Evolutionary conservation across 73 alveolate species (phyloP), one percentile per base, ranked within the genome.

Genomic region (Paramecium pentaurelia): DNA sequence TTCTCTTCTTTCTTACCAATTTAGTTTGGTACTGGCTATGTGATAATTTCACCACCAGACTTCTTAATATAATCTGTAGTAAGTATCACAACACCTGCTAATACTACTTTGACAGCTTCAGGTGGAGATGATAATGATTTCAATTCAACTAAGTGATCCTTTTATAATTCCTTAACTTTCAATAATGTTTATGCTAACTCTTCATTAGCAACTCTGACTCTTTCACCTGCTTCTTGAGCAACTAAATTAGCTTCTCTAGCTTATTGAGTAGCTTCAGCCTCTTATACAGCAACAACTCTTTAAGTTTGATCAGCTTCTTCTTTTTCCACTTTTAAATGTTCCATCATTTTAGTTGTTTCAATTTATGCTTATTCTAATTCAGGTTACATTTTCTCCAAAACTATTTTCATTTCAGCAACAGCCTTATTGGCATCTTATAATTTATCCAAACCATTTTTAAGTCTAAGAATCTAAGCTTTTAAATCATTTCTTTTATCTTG

Each of bases 251-350:
- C 99, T 91, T 98, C 99, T 73, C 95, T 98, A 89, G 99, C 99
- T 96, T 92, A 98, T 88, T 93, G 94, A 93, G 97, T 96, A 30
- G 99, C 99, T 92, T 95, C 98, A 20, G 99, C 99, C 95, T 96
- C 97, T 87, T 96, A 96, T 71, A 75, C 95, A 14, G 97, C 91
- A 58, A 96, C 98, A 16, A 96, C 51, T 44, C 59, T 90, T 93
- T 96, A 60, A 11, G 95, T 96, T 86, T 95, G 86, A 75, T 95
- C 97, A 45, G 98, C 98, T 34, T 98, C 98, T 16, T 93, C 94
- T 86, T 96, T 94, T 64, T 98, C 97, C 40, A 94, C 94, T 80
- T 96, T 96, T 28, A 98, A 77, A 45, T 93, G 95, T 83, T 96
- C 97, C 92, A 96, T 97, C 84, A 97, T 96, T 84, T 98, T 94